phyloP scores from a whole-genome alignment of 2,329 filamentous ascomycete genomes.

The Geosmithia morbida region DNA sequence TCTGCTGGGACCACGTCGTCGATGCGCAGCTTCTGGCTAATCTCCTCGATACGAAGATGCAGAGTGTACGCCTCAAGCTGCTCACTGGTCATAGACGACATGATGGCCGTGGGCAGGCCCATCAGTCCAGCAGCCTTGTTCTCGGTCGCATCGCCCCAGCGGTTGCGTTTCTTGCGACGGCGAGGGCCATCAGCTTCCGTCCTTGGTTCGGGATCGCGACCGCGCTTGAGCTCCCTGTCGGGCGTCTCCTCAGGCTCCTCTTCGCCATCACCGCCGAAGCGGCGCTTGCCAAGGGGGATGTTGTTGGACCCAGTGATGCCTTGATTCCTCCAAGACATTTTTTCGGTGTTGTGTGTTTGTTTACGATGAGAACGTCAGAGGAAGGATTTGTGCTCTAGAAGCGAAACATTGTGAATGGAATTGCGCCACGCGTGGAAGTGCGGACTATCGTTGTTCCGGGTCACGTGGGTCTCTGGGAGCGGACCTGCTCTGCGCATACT shows the following conservation, averaged over 20 bases:
- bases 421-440: not conserved
- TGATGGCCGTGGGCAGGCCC: conserved; percentile 91
- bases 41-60: conserved; percentile 95
- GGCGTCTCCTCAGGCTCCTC: conserved; percentile 24
- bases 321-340: conserved; percentile 54
- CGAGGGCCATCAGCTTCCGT: conserved; percentile 60
- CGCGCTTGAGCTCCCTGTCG: conserved; percentile 58
- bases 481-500: not conserved
- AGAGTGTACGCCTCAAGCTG: conserved; percentile 95
- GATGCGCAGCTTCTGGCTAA: conserved; percentile 97
- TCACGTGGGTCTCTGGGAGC: not conserved
- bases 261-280: conserved; percentile 53
- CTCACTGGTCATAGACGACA: conserved; percentile 95
- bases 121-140: conserved; percentile 98
- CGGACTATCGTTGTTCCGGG: not conserved
- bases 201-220: conserved; percentile 77
- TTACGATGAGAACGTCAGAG: not conserved
- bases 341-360: not conserved
- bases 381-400: not conserved
- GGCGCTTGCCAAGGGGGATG: conserved; percentile 79
- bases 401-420: not conserved
- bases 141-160: conserved; percentile 93
- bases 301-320: conserved; percentile 98
- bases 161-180: conserved; percentile 94
- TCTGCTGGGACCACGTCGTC: conserved; percentile 97